Evolutionary conservation across 1,284 basidiomycete genomes (phyloP), one percentile per base, ranked within the genome.

Genomic region (Ustilago lituana): DNA sequence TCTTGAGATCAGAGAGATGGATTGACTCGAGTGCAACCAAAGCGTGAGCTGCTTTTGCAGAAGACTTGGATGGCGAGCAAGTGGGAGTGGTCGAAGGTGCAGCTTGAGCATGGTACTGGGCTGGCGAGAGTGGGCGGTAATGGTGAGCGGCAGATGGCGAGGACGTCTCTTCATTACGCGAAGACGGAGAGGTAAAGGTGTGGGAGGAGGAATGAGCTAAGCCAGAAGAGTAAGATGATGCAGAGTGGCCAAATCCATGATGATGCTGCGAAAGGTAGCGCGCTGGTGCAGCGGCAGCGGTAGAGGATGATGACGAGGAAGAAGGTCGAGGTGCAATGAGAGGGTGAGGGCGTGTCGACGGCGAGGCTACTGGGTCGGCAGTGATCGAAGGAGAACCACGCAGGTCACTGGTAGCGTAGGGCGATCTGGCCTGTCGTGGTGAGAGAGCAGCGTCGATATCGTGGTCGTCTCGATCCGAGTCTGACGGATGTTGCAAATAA

Each of bases 381-480:
- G 48, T 14, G 2, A 36, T 43, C 31, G 64, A 60, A 17, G 64
- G 58, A 8, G 64, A 67, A 19, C 64, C 64, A 11, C 64, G 52
- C 6, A 67, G 41, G 35, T 51, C 64, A 32, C 64, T 67, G 31
- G 49, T 48, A 15, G 57, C 49, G 46, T 67, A 67, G 0, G 61
- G 61, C 14, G 62, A 65, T 27, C 62, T 36, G n/a, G 56, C 62
- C 22, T 59, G 56, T 20, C 56, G 51, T 3, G 65, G 65, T 3
- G 65, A 68, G 15, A 10, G 65, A 37, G 58, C 20, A 17, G 55
- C 41, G 8, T 45, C 55, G 12, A 37, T n/a, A 11, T 68, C 46
- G 46, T 55, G 26, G 9, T 62, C 41, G 15, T 61, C 52, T 4
- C 32, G 32, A 5, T 50, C 52, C 32, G 63, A 60, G 33, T 59